Percentiles rank a stretch among this genome's conserved stretches.
Evolutionary conservation across 805 yeast species (phyloP).

Genomic region (Clavispora fructus): DNA sequence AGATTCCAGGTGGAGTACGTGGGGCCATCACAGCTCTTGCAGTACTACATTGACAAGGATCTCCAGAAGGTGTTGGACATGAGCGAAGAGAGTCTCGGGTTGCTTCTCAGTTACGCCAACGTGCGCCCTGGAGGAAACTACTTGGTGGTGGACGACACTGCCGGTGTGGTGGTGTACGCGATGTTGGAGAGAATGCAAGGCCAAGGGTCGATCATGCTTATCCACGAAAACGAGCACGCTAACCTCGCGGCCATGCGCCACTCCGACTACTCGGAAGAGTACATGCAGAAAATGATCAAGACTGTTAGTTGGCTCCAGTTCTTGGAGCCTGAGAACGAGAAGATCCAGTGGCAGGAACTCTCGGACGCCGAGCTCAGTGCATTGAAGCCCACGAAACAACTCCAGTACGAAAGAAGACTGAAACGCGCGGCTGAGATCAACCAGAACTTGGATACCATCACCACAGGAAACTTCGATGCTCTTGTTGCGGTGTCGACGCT

Average conservation of each 20-base stretch:
- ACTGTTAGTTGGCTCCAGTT: constrained; percentile 75
- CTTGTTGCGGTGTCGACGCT: constrained; percentile 70
- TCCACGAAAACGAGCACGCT: constrained; percentile 93
- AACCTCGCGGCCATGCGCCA: constrained; percentile 67
- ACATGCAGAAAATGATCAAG: constrained; percentile 52
- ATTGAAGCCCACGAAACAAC: constrained; percentile 54
- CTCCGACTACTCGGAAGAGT: constrained; percentile 56
- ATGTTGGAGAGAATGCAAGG: constrained; percentile 91
- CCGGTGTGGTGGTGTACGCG: constrained; percentile 81
- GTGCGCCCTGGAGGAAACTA: constrained; percentile 87
- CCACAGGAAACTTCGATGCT: constrained; percentile 62
- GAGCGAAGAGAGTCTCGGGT: constrained; percentile 79
- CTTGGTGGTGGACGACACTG: constrained; percentile 87
- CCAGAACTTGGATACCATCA: constrained; percentile 46
- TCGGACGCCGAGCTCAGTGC: constrained; percentile 49
- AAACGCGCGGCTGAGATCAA: constrained; percentile 51
- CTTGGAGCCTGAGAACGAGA: constrained; percentile 66
- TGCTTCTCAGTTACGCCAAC: constrained; percentile 72
- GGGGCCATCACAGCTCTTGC: constrained; percentile 64
- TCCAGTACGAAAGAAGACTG: constrained; percentile 62
- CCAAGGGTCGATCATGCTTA: constrained; percentile 56
- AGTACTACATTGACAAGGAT: constrained; percentile 75
- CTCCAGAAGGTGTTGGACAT: constrained; percentile 67
- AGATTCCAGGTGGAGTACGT: constrained; percentile 78
- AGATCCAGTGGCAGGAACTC: constrained; percentile 41